Evolutionary conservation across 208 protist genomes (phyloP), one percentile per base, ranked within the genome.

Genomic region (Wallacemonas sp.): DNA sequence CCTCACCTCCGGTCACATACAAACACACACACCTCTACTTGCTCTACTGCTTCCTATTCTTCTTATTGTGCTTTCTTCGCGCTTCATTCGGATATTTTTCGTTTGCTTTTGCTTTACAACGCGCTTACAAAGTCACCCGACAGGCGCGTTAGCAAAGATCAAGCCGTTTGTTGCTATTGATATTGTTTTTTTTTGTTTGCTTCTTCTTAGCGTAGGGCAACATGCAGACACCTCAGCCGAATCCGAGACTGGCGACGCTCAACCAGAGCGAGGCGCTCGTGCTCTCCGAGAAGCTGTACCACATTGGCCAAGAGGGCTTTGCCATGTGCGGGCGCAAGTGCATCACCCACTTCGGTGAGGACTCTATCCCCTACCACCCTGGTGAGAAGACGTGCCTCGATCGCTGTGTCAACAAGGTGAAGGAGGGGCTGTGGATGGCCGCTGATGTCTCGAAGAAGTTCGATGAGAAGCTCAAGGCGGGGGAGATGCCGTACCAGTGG

Each of bases 301-400:
- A 88, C 64, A 66, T 92, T 36, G 69, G 43, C 44, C 30, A 87
- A 34, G 78, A 91, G 49, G 82, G 83, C 38, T 92, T 91, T 61
- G 26, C 61, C 38, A 84, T 86, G 72, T 95, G 88, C 58, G 34
- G 73, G 0, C 30, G 41, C 19, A 60, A 69, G 52, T 93, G 86
- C 72, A 78, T 93, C 61, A 93, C 84, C 1, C 89, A 92, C 73
- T 93, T 80, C 66, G 80, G 70, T 29, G 83, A 90, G 38, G 88
- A 94, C 34, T 83, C 83, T n/a, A 79, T 94, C 39, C 88, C 88
- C 16, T 85, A 94, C 65, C 80, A 90, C 65, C 76, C 76, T 11
- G 83, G 88, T 32, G 88, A 94, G 72, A 88, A 92, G 65, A 41
- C 88, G 17, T 94, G 88, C 61, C 49, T 91, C 1, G 80, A 90